phyloP scores from a whole-genome alignment of 1,284 basidiomycete genomes.

The Naganishia albida region DNA sequence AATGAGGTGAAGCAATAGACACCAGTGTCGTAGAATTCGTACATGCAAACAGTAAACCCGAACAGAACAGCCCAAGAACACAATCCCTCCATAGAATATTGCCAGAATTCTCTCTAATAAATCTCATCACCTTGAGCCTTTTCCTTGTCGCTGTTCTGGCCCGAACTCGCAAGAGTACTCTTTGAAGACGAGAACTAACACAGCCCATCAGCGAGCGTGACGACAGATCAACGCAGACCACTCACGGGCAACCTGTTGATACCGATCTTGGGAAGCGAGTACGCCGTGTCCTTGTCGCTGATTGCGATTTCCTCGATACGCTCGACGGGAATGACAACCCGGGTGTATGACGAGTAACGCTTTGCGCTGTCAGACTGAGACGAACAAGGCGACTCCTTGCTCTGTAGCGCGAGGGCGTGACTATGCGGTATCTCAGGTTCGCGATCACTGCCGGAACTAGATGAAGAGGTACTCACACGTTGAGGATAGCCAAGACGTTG shows the following conservation, averaged over 20 bases:
- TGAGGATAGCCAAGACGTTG: constrained; percentile 6
- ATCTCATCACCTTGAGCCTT: neutral
- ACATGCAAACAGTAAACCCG: too few species aligned
- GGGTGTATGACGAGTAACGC: neutral
- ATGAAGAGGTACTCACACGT: neutral
- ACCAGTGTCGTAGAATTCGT: too few species aligned
- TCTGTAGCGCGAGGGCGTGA: neutral
- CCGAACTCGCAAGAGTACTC: constrained; percentile 1
- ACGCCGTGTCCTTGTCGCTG: constrained; percentile 19
- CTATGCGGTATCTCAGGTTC: neutral
- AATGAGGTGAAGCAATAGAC: constrained; percentile 16
- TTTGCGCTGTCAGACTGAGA: neutral
- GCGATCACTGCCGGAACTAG: neutral
- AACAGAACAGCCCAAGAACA: neutral
- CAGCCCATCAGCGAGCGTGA: too few species aligned
- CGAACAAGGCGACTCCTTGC: neutral
- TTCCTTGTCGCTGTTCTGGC: constrained; percentile 5
- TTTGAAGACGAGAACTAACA: neutral
- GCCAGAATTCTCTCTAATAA: neutral
- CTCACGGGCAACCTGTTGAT: constrained; percentile 25
- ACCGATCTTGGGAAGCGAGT: constrained; percentile 1
- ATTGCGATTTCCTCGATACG: constrained; percentile 4
- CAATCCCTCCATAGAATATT: neutral
- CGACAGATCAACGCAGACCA: neutral
- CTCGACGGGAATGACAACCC: constrained; percentile 15